Evolutionary conservation across 441 rosid species (phyloP), one percentile per base, ranked within the genome.

Genomic region (Omphalea diandra): DNA sequence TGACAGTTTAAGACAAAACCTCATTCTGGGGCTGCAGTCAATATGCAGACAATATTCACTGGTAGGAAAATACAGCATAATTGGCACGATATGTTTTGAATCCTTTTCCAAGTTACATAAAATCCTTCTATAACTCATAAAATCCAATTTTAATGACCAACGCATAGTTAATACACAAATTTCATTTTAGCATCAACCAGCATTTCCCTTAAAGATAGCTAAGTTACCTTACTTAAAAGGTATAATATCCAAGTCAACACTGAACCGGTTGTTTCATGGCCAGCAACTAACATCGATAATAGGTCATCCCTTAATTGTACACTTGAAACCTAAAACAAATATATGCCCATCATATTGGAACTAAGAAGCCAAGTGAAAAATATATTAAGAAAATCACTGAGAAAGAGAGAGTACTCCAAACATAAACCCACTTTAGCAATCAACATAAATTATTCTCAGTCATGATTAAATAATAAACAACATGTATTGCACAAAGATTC

Each of bases 241-340:
- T 91, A 94, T 66, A 88, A 68, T 14, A 97, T 94, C 97, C 98
- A 94, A 22, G 97, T 94, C 82, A 94, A 84, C 12, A 89, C 95
- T 6, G 98, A 94, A 61, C 91, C 98, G 3, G 98, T 94, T 69
- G 98, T 91, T 82, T 91, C 98, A 69, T 90, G 97, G 67, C 98
- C 97, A 17, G 98, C 98, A 40, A 91, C 98, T 77, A 94, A 84
- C 96, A 91, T 88, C 43, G 98, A 94, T 76, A 94, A 80, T 72
- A 90, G 88, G 82, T 94, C 98, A 75, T 94, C 97, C 56, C 96
- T 82, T 76, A 94, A 76, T 76, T 91, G 98, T 55, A 77, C 71
- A 74, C 93, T 91, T 12, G 96, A 89, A 63, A 94, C 96, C 98
- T 94, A 70, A 44, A 64, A 73, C 22, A 36, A n/a, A n/a, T 11